Conservation (phyloP, 2,329 filamentous ascomycete species). For the Fusarium siculi region DNA sequence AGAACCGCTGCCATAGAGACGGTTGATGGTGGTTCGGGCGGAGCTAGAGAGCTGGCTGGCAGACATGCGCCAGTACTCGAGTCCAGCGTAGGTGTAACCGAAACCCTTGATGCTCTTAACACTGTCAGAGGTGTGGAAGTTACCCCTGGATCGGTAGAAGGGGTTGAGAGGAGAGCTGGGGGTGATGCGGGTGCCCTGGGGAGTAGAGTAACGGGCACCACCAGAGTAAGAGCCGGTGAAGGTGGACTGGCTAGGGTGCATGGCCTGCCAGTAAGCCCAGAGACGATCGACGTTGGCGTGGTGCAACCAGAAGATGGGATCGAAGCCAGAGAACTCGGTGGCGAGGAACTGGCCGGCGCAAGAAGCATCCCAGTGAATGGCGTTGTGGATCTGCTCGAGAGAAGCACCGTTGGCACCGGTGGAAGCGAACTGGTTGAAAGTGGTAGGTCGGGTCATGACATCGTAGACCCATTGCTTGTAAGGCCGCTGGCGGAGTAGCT, state of each 20-base stretch:
- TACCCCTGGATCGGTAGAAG: conserved; percentile 55
- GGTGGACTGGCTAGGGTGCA: conserved; percentile 50
- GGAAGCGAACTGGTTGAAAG: conserved; percentile 51
- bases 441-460: conserved; percentile 50
- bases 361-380: conserved; percentile 54
- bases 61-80: conserved; percentile 50
- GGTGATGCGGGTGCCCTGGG: conserved; percentile 52
- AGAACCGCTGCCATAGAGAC: conserved; percentile 42
- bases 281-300: conserved; percentile 72
- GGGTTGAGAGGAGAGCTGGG: conserved; percentile 60
- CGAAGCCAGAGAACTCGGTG: conserved; percentile 56
- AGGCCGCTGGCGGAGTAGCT: conserved; percentile 44
- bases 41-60: conserved; percentile 45
- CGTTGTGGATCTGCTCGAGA: conserved; percentile 57
- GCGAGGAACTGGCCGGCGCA: conserved; percentile 55
- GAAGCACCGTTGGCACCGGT: conserved; percentile 51
- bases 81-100: conserved; percentile 54
- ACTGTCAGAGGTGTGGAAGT: conserved; percentile 56
- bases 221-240: conserved; percentile 51
- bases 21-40: conserved; percentile 49
- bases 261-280: conserved; percentile 66
- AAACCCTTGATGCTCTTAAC: conserved; percentile 48
- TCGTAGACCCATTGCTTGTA: conserved; percentile 57
- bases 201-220: conserved; percentile 54
- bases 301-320: conserved; percentile 60